Conservation (phyloP, 768 basidiomycete genomes). For the Boletus rufocinnamomeus region DNA sequence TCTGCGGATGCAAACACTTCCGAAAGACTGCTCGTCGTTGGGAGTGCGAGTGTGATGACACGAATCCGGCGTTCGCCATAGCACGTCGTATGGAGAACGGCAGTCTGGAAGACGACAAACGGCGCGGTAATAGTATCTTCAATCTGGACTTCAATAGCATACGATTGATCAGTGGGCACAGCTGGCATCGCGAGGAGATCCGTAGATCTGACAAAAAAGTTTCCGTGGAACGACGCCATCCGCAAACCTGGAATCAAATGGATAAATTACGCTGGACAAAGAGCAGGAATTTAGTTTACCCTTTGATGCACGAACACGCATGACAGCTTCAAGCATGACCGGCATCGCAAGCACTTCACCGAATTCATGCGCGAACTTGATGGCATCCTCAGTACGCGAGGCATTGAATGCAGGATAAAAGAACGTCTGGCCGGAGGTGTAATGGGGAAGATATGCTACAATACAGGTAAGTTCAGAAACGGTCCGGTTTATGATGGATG, state of each 20-base stretch:
- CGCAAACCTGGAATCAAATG: constrained; percentile 62
- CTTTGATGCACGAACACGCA: constrained; percentile 96
- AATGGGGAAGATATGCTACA: constrained; percentile 87
- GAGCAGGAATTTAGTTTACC: constrained; percentile 45
- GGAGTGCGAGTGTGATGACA: constrained; percentile 84
- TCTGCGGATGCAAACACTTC: constrained; percentile 91
- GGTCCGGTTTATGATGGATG: not conserved
- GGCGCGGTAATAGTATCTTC: constrained; percentile 91
- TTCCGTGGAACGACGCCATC: constrained; percentile 98
- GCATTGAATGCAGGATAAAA: constrained; percentile 99
- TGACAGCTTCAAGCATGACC: constrained; percentile 95
- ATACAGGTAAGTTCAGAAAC: constrained; percentile 1
- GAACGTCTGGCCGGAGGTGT: constrained; percentile 97
- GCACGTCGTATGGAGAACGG: constrained; percentile 91
- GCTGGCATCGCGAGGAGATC: constrained; percentile 95
- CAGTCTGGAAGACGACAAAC: constrained; percentile 93
- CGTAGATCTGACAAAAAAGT: constrained; percentile 97
- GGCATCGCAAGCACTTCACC: constrained; percentile 91
- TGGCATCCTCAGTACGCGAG: constrained; percentile 87
- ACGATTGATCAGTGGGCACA: constrained; percentile 95
- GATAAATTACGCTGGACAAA: not conserved
- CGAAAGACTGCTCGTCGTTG: constrained; percentile 84
- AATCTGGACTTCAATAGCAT: constrained; percentile 93
- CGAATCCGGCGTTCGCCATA: constrained; percentile 92
- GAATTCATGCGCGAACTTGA: constrained; percentile 98